Evolutionary conservation across 2,329 filamentous ascomycete species (phyloP).

Genomic region (Chrysosporium queenslandicum): DNA sequence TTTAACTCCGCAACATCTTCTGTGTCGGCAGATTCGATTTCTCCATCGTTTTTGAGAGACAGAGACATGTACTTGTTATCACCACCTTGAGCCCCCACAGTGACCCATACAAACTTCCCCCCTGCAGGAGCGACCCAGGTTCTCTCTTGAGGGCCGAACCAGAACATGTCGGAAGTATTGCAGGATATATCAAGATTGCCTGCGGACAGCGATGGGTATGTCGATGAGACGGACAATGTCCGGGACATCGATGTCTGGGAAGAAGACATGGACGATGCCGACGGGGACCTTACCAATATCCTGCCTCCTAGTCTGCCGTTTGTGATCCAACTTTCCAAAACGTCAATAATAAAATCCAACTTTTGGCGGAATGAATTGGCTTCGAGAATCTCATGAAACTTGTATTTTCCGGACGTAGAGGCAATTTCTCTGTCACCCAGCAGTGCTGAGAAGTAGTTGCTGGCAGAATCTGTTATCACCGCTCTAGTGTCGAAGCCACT

Average conservation of each 20-base stretch:
- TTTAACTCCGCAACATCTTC: slow-evolving; percentile 15
- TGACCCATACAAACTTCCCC: slow-evolving; percentile 45
- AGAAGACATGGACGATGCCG: slow-evolving; percentile 1
- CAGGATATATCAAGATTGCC: slow-evolving; percentile 6
- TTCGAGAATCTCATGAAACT: slow-evolving; percentile 35
- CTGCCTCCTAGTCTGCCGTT: slow-evolving; percentile 32
- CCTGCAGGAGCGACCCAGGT: slow-evolving; percentile 31
- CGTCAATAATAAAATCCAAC: slow-evolving; percentile 33
- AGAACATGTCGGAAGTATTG: slow-evolving; percentile 27
- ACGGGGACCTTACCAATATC: slow-evolving; percentile 8
- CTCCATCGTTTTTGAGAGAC: slow-evolving; percentile 22
- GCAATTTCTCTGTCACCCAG: slow-evolving; percentile 24
- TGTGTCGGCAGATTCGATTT: slow-evolving; percentile 14
- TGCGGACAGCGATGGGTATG: slow-evolving; percentile 14
- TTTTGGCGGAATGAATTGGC: slow-evolving; percentile 39
- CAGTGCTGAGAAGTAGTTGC: slow-evolving; percentile 34
- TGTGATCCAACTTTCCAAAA: slow-evolving; percentile 34
- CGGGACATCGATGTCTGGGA: slow-evolving; percentile 1
- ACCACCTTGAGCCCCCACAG: slow-evolving; percentile 40
- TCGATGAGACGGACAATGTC: slow-evolving; percentile 11
- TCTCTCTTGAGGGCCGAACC: slow-evolving; percentile 35
- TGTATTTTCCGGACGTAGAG: slow-evolving; percentile 22
- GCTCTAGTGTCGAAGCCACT: slow-evolving; percentile 36
- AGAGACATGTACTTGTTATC: slow-evolving; percentile 37
- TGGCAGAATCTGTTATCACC: slow-evolving; percentile 34